Evolutionary conservation across 495 filamentous ascomycete species (phyloP).

Genomic region (Penicillium arizonense): DNA sequence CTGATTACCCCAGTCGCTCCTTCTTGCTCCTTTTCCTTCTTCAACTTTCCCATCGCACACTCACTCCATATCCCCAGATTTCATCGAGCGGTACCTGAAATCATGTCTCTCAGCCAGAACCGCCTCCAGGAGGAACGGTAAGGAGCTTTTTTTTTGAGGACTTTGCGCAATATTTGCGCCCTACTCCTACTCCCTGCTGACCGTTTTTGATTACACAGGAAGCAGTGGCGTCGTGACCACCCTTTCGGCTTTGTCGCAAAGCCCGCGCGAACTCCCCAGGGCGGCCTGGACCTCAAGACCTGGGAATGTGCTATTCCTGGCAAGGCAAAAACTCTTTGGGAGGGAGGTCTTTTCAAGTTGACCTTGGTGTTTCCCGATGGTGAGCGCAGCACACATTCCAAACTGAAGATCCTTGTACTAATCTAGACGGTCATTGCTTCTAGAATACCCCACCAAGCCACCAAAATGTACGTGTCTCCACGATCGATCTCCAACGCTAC

Average conservation of each 20-base stretch:
- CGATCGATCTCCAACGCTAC: background rate
- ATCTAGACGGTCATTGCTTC: constrained; percentile 14
- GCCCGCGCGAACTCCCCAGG: constrained; percentile 73
- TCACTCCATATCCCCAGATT: background rate
- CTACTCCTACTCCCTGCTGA: constrained; percentile 13
- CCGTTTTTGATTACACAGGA: constrained; percentile 49
- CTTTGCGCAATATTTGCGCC: background rate
- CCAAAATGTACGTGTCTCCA: constrained; percentile 76
- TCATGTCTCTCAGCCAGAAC: constrained; percentile 81
- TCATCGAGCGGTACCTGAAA: constrained; percentile 31
- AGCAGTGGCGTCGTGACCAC: constrained; percentile 95
- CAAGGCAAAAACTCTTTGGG: constrained; percentile 95
- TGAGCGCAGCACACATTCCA: constrained; percentile 44
- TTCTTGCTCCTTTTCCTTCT: background rate
- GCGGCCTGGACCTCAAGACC: constrained; percentile 84
- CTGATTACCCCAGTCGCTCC: background rate
- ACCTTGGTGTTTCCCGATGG: constrained; percentile 93
- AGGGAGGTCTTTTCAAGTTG: constrained; percentile 92
- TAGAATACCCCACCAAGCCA: constrained; percentile 98
- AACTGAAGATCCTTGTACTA: constrained; percentile 10
- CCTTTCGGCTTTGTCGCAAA: constrained; percentile 97
- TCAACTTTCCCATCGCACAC: background rate
- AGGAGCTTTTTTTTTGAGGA: constrained; percentile 9
- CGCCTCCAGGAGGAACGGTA: constrained; percentile 91
- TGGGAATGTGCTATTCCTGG: constrained; percentile 98